Conservation (phyloP, 371 early-diverging fungal species). For the Apophysomyces trapeziformis region DNA sequence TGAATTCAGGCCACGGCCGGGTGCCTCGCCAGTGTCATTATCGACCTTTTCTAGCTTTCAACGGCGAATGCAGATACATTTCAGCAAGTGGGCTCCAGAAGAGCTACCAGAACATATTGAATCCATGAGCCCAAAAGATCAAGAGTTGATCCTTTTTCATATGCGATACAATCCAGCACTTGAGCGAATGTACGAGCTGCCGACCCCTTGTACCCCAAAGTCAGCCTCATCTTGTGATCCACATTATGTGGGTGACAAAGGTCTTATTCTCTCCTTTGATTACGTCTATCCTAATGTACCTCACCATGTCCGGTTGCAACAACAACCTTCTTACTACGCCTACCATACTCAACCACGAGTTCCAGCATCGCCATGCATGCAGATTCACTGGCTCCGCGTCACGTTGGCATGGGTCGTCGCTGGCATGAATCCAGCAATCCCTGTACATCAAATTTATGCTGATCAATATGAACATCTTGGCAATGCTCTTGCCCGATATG, state of each 20-base stretch:
- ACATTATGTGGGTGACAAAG: conserved; percentile 50
- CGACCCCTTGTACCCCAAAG: conserved; percentile 20
- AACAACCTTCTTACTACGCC: conserved; percentile 18
- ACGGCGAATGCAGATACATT: conserved; percentile 39
- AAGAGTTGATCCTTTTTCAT: conserved; percentile 42
- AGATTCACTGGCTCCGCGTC: conserved; percentile 41
- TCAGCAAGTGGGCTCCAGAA: conserved; percentile 31
- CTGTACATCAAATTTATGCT: conserved; percentile 37
- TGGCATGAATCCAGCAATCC: conserved; percentile 31
- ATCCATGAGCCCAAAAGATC: conserved; percentile 29
- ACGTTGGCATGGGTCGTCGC: conserved; percentile 45
- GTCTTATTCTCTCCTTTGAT: conserved; percentile 36
- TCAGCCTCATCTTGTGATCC: conserved; percentile 8
- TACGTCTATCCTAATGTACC: conserved; percentile 21
- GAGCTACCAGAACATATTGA: conserved; percentile 11
- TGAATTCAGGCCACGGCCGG: conserved; percentile 36
- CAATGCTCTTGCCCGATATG: conserved; percentile 31
- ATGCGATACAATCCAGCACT: conserved; percentile 43
- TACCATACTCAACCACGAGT: conserved; percentile 15
- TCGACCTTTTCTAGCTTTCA: conserved; percentile 21
- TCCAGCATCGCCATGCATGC: conserved; percentile 25
- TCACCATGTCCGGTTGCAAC: conserved; percentile 11
- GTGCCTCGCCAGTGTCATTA: not conserved
- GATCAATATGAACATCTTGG: conserved; percentile 30
- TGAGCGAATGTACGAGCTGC: conserved; percentile 42